phyloP scores from a whole-genome alignment of 768 basidiomycete species.

The Phlegmacium glaucopus region DNA sequence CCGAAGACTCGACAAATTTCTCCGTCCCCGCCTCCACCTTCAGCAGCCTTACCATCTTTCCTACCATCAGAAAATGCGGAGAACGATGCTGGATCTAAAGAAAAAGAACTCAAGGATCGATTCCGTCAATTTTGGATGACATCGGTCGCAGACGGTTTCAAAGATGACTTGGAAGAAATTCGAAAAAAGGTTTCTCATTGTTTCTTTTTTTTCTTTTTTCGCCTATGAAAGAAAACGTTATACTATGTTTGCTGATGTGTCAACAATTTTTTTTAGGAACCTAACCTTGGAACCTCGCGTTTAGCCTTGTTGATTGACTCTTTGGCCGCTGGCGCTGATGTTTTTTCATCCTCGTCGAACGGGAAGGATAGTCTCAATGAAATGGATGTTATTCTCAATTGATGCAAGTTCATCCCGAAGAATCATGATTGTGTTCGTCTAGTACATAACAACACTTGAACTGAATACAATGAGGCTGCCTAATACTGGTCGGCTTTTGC shows the following conservation, averaged over 20 bases:
- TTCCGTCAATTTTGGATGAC: conserved; percentile 90
- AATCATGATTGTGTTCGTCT: too few relatives aligned
- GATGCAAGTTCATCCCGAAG: too few relatives aligned
- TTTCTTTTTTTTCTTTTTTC: not conserved
- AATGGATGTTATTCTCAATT: conserved; percentile 70
- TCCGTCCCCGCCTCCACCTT: conserved; percentile 45
- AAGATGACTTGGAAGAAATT: conserved; percentile 79
- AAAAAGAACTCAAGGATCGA: conserved; percentile 55
- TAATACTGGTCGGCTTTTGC: too few relatives aligned
- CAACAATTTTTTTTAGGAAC: too few relatives aligned
- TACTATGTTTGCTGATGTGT: not conserved
- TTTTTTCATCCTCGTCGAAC: conserved; percentile 48
- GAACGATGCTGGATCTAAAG: conserved; percentile 35
- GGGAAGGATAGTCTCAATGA: conserved; percentile 46
- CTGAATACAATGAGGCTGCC: too few relatives aligned
- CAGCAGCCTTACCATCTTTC: conserved; percentile 54
- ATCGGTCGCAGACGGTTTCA: conserved; percentile 77
- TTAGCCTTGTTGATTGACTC: conserved; percentile 79
- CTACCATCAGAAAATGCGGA: conserved; percentile 31
- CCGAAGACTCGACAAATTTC: conserved; percentile 26
- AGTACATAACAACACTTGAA: too few relatives aligned
- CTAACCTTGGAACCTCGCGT: conserved; percentile 63
- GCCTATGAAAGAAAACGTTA: too few relatives aligned
- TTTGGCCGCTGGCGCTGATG: conserved; percentile 72
- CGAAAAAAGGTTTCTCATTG: conserved; percentile 57